These are phyloP conservation scores for Neurospora sp. DNA, from an alignment of 2,329 filamentous ascomycete species.

Conservation along the genomic window DNA sequence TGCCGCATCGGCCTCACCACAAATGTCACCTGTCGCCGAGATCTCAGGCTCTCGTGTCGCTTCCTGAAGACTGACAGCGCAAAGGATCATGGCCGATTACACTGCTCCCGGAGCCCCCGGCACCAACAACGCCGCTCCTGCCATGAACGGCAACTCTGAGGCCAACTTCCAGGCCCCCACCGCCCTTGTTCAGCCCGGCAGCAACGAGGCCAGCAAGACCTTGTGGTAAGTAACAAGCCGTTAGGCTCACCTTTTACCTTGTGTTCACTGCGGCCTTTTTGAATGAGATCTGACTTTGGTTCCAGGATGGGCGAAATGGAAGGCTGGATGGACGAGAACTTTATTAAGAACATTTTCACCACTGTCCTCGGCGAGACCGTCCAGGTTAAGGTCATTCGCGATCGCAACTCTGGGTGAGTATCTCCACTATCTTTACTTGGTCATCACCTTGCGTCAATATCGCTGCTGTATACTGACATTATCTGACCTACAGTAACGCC, in stretches of 20 bases:
- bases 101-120: conserved; percentile 12
- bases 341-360: conserved; percentile 83
- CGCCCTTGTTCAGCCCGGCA: conserved; percentile 13
- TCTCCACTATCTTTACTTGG: not conserved
- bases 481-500: conserved; percentile 58
- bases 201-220: conserved; percentile 43
- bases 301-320: conserved; percentile 96
- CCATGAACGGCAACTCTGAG: conserved; percentile 23
- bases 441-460: not conserved
- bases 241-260: not conserved
- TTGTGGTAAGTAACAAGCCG: conserved; percentile 36
- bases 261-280: conserved; percentile 1
- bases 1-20: not conserved
- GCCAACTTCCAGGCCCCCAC: conserved; percentile 12
- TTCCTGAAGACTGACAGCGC: not conserved
- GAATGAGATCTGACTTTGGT: conserved; percentile 1
- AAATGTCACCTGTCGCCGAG: not conserved
- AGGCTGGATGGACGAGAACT: conserved; percentile 98
- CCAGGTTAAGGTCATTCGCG: conserved; percentile 98
- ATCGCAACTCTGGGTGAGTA: conserved; percentile 92
- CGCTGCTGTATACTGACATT: conserved; percentile 12
- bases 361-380: conserved; percentile 88
- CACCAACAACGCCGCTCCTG: conserved; percentile 12
- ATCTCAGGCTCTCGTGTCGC: not conserved
- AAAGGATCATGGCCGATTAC: conserved; percentile 17